Conservation (phyloP, 495 filamentous ascomycete species). For the Tuber melanosporum region DNA sequence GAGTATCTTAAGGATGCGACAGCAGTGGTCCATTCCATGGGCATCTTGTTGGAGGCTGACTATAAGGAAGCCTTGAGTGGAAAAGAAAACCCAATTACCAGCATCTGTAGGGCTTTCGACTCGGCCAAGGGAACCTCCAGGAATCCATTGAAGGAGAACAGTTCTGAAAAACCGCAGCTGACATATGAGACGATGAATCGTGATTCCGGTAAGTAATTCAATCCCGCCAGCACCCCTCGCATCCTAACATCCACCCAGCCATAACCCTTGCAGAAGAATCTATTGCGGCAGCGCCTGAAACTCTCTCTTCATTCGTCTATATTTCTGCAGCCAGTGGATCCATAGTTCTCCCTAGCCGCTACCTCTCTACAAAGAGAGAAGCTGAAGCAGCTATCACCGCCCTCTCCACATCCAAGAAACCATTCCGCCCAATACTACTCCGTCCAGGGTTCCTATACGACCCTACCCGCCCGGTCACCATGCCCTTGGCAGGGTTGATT, state of each 20-base stretch:
- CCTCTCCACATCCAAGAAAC: constrained; percentile 51
- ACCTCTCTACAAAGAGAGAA: constrained; percentile 86
- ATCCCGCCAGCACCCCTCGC: background rate
- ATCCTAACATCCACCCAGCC: constrained; percentile 44
- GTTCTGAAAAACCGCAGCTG: constrained; percentile 59
- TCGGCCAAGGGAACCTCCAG: constrained; percentile 56
- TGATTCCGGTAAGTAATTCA: constrained; percentile 57
- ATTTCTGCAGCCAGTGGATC: constrained; percentile 83
- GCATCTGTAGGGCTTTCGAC: constrained; percentile 70
- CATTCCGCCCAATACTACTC: constrained; percentile 72
- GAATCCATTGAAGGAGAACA: constrained; percentile 56
- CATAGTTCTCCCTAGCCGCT: constrained; percentile 72
- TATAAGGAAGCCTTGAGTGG: constrained; percentile 90
- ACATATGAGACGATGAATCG: constrained; percentile 99
- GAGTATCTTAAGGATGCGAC: constrained; percentile 64
- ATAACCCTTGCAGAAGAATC: constrained; percentile 83
- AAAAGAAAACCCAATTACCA: constrained; percentile 65
- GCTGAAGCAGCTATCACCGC: constrained; percentile 72
- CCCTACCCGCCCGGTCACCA: constrained; percentile 67
- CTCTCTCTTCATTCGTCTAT: constrained; percentile 68
- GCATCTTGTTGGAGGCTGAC: constrained; percentile 94
- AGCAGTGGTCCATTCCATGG: constrained; percentile 86
- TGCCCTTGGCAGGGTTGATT: constrained; percentile 72
- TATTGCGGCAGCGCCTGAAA: constrained; percentile 54
- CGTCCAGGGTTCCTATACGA: constrained; percentile 88